A percentile compares a stretch with the other conserved stretches of the same genome.
phyloP scores from a whole-genome alignment of 1,284 basidiomycete genomes.

The Boletus semigastroideus region DNA sequence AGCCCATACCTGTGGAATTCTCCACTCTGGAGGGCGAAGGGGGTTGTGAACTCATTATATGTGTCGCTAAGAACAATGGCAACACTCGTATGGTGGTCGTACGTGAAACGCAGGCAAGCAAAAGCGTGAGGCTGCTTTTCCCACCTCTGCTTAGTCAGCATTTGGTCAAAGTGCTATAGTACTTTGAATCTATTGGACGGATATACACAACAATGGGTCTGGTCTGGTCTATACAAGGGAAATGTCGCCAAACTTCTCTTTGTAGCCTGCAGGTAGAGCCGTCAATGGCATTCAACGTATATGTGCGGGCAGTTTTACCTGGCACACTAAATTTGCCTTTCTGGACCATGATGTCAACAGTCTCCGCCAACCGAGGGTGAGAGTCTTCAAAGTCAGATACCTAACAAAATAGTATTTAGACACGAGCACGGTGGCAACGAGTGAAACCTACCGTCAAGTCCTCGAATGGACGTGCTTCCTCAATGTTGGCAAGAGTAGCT shows the following conservation, averaged over 20 bases:
- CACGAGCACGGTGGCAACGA: neutral
- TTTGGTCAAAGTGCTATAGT: no score
- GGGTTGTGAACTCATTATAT: constrained; percentile 71
- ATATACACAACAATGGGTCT: constrained; percentile 29
- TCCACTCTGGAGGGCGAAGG: constrained; percentile 67
- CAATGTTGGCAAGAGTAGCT: constrained; percentile 94
- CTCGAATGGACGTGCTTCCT: constrained; percentile 97
- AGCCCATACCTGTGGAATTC: constrained; percentile 36
- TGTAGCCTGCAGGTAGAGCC: constrained; percentile 65
- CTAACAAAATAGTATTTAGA: constrained; percentile 39
- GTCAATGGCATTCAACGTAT: constrained; percentile 2
- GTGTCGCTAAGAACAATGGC: constrained; percentile 45
- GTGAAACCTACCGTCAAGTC: constrained; percentile 78
- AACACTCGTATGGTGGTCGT: constrained; percentile 9
- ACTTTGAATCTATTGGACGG: constrained; percentile 22
- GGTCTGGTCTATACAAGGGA: constrained; percentile 70
- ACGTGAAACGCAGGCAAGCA: neutral
- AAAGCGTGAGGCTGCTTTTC: constrained; percentile 14
- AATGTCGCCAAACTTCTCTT: constrained; percentile 93
- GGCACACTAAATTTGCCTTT: constrained; percentile 99
- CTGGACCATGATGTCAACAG: constrained; percentile 96
- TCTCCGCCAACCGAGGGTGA: constrained; percentile 89
- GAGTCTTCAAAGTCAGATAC: constrained; percentile 89
- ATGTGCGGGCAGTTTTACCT: constrained; percentile 46
- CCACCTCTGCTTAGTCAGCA: constrained; percentile 26